Evolutionary conservation across 306 rosid genomes (phyloP).

Genomic region (Inga leiocalycina): DNA sequence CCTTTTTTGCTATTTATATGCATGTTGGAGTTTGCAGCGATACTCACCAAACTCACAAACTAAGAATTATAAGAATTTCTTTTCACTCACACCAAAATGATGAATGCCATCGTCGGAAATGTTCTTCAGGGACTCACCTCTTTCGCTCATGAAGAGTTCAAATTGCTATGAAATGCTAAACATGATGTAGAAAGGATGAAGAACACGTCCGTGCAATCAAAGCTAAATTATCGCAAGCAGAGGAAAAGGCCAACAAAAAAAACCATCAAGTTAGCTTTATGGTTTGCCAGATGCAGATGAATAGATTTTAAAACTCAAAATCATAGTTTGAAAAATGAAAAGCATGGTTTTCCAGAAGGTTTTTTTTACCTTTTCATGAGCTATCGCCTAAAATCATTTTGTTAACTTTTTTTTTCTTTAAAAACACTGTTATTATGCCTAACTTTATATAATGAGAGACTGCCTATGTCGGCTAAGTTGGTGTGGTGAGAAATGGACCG

Average conservation of each 20-base stretch:
- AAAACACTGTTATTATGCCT: too few species aligned
- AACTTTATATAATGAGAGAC: too few species aligned
- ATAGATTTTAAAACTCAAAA: too few species aligned
- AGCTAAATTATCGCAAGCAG: conserved; percentile 41
- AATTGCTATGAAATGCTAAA: conserved; percentile 19
- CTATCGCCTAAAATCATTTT: too few species aligned
- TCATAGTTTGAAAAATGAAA: too few species aligned
- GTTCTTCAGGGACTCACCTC: conserved; percentile 25
- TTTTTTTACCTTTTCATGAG: too few species aligned
- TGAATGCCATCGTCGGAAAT: conserved; percentile 29
- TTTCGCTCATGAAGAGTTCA: conserved; percentile 5
- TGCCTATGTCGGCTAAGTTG: too few species aligned
- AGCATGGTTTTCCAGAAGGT: too few species aligned
- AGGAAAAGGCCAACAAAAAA: neutral
- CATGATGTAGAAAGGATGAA: conserved; percentile 26
- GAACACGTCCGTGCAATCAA: conserved; percentile 15
- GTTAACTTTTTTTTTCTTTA: too few species aligned
- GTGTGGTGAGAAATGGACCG: too few species aligned
- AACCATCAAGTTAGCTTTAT: conserved; percentile 13
- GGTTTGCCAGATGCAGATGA: conserved; percentile 34
- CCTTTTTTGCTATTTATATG: too few species aligned
- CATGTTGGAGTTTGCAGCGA: neutral
- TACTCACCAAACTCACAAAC: neutral
- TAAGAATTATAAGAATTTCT: neutral
- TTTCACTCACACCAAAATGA: neutral